Evolutionary conservation across 2,329 filamentous ascomycete genomes (phyloP).

Genomic region (Colletotrichum zoysiae): DNA sequence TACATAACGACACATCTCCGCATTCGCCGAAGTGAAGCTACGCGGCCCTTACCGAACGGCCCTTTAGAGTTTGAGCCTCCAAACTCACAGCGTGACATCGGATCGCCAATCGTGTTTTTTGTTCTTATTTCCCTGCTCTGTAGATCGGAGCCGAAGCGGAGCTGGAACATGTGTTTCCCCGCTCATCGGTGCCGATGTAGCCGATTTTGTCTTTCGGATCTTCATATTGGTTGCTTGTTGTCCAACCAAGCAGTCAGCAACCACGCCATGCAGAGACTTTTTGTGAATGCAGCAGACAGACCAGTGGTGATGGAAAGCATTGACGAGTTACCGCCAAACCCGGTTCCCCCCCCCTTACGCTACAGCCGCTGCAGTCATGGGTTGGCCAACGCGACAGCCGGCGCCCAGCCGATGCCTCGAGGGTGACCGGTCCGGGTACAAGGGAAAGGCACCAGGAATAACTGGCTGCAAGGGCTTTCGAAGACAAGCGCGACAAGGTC

Average conservation of each 20-base stretch:
- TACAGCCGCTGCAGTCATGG: not conserved
- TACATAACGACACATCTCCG: too few relatives aligned
- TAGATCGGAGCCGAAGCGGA: slow-evolving; percentile 38
- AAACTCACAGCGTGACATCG: not conserved
- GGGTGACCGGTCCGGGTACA: not conserved
- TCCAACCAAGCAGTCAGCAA: not conserved
- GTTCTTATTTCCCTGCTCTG: not conserved
- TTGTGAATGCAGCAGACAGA: too few relatives aligned
- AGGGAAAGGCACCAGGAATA: slow-evolving; percentile 26
- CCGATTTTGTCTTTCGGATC: not conserved
- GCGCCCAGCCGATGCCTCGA: slow-evolving; percentile 21
- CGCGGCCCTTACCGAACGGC: too few relatives aligned
- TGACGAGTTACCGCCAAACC: not conserved
- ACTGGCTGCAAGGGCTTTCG: slow-evolving; percentile 6
- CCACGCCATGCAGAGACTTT: not conserved
- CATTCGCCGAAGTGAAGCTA: too few relatives aligned
- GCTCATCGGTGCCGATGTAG: slow-evolving; percentile 20
- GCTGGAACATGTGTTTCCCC: not conserved
- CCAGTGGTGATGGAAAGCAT: too few relatives aligned
- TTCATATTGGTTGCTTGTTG: not conserved
- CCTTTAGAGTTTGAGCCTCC: not conserved
- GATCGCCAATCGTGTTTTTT: not conserved
- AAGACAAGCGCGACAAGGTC: too few relatives aligned
- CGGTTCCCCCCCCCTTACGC: not conserved
- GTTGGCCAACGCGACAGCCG: slow-evolving; percentile 1